Percentiles rank a stretch among this genome's conserved stretches.
Evolutionary conservation across 2,329 filamentous ascomycete genomes (phyloP).

Genomic region (Seiridium unicorne): DNA sequence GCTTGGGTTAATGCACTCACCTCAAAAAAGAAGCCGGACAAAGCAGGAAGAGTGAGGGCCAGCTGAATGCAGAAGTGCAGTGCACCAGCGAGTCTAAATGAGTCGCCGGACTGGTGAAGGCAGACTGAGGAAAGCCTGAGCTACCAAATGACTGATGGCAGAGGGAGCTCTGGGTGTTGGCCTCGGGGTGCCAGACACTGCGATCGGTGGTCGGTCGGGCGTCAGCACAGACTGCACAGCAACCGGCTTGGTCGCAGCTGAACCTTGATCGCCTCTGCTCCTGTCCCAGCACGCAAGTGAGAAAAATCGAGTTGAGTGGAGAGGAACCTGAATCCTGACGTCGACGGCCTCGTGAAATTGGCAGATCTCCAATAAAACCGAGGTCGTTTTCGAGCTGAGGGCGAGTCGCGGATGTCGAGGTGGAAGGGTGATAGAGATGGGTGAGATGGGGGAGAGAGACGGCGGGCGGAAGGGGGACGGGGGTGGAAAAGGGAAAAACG

Average conservation of each 20-base stretch:
- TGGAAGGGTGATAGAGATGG: slow-evolving; percentile 1
- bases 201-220: not conserved
- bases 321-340: slow-evolving; percentile 23
- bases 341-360: slow-evolving; percentile 19
- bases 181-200: not conserved
- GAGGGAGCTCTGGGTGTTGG: not conserved
- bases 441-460: slow-evolving; percentile 5
- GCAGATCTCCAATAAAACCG: slow-evolving; percentile 15
- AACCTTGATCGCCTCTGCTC: not conserved
- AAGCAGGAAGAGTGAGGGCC: not conserved
- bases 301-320: not conserved
- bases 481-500: not conserved
- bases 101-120: not conserved
- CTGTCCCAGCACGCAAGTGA: not conserved
- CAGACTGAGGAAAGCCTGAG: not conserved
- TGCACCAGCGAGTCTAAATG: not conserved
- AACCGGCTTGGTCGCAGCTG: slow-evolving; percentile 5
- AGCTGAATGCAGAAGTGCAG: not conserved
- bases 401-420: slow-evolving; percentile 14
- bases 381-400: slow-evolving; percentile 17
- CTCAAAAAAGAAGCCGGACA: not conserved
- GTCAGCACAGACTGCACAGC: slow-evolving; percentile 7
- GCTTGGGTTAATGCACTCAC: not conserved
- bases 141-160: not conserved
- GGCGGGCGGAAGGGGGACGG: not conserved